phyloP scores from a whole-genome alignment of 441 rosid species.

The Euphorbia schlechtendalii region DNA sequence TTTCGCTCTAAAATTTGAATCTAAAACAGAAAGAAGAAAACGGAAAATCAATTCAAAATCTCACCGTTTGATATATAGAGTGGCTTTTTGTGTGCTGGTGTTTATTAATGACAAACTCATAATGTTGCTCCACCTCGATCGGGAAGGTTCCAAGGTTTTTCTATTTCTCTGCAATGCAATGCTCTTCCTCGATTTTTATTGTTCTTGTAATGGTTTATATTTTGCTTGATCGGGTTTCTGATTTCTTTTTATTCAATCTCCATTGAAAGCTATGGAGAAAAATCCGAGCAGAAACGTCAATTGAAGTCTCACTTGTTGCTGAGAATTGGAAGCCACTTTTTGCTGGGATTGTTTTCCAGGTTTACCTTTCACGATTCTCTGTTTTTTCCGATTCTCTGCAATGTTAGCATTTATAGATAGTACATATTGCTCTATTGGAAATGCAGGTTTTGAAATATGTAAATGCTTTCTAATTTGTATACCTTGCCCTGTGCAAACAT shows the following conservation, averaged over 20 bases:
- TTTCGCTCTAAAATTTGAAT: not conserved
- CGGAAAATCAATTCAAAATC: constrained; percentile 2
- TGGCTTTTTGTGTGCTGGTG: not conserved
- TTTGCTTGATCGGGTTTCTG: not conserved
- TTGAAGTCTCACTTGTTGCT: constrained; percentile 61
- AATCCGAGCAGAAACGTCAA: constrained; percentile 53
- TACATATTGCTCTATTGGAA: not conserved
- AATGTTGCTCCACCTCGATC: constrained; percentile 84
- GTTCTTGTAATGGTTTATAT: not conserved
- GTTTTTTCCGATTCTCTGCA: not conserved
- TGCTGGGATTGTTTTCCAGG: constrained; percentile 87
- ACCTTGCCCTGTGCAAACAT: too few species aligned
- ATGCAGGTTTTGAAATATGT: too few species aligned
- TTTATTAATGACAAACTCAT: constrained; percentile 19
- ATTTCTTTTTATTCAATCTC: not conserved
- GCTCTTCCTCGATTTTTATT: not conserved
- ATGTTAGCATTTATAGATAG: not conserved
- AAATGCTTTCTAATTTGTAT: too few species aligned
- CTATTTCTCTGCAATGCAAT: not conserved
- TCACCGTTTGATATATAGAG: not conserved
- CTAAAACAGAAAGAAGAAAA: not conserved
- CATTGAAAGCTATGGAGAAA: constrained; percentile 72
- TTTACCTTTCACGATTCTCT: constrained; percentile 15
- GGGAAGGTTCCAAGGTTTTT: constrained; percentile 82
- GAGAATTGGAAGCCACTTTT: constrained; percentile 86